Evolutionary conservation across 1,139 yeast species (phyloP).

Genomic region (Lodderomyces orthopsilosis): DNA sequence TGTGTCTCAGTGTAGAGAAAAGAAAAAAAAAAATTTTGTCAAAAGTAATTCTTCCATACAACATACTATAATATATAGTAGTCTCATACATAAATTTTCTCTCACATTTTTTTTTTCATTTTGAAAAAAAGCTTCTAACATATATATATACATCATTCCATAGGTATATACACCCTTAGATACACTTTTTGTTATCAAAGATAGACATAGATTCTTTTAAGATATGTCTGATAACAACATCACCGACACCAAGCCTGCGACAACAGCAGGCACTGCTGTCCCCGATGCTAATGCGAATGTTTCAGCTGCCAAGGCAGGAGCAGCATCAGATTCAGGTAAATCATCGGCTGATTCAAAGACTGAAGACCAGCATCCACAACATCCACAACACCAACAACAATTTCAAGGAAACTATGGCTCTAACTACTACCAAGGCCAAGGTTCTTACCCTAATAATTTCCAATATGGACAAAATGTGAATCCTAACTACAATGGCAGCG

Average conservation of each 20-base stretch:
- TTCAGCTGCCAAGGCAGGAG: neutral
- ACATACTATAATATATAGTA: too few species aligned
- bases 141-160: too few species aligned
- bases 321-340: neutral
- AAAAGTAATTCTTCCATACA: too few species aligned
- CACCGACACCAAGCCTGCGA: neutral
- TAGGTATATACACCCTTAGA: too few species aligned
- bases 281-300: neutral
- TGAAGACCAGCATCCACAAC: constrained; percentile 1
- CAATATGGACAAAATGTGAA: constrained; percentile 1
- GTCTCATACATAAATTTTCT: too few species aligned
- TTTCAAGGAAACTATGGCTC: neutral
- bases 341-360: neutral
- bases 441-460: neutral
- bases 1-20: too few species aligned
- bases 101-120: too few species aligned
- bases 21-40: too few species aligned
- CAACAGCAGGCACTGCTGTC: neutral
- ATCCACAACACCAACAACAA: neutral
- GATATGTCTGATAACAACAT: constrained; percentile 2
- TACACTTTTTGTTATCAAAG: neutral
- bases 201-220: neutral
- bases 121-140: too few species aligned
- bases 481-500: constrained; percentile 1
- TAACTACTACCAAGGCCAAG: neutral